phyloP scores from a whole-genome alignment of 208 protist genomes.

The Spongospora subterranea region DNA sequence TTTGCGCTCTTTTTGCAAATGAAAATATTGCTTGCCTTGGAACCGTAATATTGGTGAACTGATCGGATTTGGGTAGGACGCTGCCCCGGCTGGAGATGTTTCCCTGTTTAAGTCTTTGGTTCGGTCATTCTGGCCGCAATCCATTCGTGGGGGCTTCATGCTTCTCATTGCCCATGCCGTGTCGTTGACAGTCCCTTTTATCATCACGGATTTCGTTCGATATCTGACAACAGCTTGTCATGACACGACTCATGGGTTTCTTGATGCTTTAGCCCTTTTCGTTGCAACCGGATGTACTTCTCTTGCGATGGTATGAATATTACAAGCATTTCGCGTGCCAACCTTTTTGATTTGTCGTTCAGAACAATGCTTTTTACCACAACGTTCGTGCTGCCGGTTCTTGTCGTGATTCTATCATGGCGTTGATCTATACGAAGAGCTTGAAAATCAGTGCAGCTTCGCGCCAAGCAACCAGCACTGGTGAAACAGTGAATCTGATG shows the following conservation, averaged over 20 bases:
- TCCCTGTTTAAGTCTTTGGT: not conserved
- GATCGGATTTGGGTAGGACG: not conserved
- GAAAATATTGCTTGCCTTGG: too few relatives aligned
- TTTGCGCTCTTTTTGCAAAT: too few relatives aligned
- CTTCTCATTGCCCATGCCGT: not conserved
- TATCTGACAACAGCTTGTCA: not conserved
- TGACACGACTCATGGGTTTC: not conserved
- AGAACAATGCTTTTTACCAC: slow-evolving; percentile 48
- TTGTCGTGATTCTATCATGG: not conserved
- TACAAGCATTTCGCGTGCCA: not conserved
- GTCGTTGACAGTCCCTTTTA: not conserved
- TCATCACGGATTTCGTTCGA: slow-evolving; percentile 38
- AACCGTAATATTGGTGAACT: not conserved
- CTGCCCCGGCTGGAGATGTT: not conserved
- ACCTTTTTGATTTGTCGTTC: not conserved
- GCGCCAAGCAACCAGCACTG: not conserved
- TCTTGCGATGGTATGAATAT: not conserved
- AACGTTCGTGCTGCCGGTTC: not conserved
- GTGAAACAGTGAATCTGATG: slow-evolving; percentile 43
- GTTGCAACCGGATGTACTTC: not conserved
- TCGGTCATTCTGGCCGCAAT: slow-evolving; percentile 1
- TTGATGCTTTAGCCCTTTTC: slow-evolving; percentile 26
- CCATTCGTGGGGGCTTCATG: not conserved
- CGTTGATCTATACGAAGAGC: slow-evolving; percentile 32
- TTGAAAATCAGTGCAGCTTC: not conserved